Conservation (phyloP, 164 flowering plant genomes). For the Berberis vulgaris region DNA sequence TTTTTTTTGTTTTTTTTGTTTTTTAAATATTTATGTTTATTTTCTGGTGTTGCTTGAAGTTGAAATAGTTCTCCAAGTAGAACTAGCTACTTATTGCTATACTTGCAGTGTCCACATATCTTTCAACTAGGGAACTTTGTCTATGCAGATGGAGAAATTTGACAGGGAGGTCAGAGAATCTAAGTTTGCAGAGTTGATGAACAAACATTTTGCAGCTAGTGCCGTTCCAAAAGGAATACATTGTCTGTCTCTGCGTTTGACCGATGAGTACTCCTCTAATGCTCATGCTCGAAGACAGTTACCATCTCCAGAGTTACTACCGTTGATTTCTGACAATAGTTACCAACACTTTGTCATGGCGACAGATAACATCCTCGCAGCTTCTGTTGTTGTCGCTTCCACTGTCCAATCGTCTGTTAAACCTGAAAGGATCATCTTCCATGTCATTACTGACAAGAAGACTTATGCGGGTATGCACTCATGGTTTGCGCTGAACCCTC, state of each 20-base stretch:
- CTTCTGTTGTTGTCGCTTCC: conserved; percentile 90
- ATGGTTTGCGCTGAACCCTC: conserved; percentile 95
- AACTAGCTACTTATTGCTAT: no score
- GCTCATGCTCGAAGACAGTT: conserved; percentile 92
- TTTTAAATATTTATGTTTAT: no score
- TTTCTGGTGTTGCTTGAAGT: no score
- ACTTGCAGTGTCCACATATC: neutral
- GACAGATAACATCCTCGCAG: conserved; percentile 95
- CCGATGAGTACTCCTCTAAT: conserved; percentile 97
- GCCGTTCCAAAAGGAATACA: conserved; percentile 88
- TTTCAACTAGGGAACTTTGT: conserved; percentile 1
- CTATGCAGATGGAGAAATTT: conserved; percentile 71
- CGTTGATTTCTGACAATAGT: conserved; percentile 79
- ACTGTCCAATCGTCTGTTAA: conserved; percentile 58
- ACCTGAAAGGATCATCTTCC: conserved; percentile 85
- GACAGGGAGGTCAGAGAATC: conserved; percentile 78
- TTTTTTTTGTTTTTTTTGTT: no score
- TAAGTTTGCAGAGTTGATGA: conserved; percentile 78
- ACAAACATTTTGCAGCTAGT: conserved; percentile 95
- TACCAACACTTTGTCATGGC: conserved; percentile 77
- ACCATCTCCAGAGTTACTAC: conserved; percentile 92
- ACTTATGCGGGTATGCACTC: conserved; percentile 99
- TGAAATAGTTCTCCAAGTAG: no score
- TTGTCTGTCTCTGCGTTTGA: conserved; percentile 85
- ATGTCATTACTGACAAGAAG: conserved; percentile 97